Conservation (phyloP, 2,329 filamentous ascomycete species). For the Ophiosphaerella narmari region DNA sequence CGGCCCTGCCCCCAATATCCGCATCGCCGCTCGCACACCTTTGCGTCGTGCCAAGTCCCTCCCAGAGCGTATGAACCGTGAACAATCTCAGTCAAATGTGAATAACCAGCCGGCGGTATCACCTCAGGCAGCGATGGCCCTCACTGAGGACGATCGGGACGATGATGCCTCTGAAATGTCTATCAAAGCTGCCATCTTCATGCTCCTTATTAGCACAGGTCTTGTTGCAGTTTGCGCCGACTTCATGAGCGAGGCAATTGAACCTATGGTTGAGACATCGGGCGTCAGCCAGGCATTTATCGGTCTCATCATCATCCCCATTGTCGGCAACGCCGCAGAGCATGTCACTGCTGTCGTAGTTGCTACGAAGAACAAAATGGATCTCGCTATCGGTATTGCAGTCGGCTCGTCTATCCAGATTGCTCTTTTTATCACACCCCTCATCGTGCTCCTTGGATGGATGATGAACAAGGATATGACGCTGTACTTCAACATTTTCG, state of each 20-base stretch:
- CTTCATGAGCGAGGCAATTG: constrained; percentile 76
- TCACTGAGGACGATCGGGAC: constrained; percentile 29
- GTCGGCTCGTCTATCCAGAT: constrained; percentile 83
- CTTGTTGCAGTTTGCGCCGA: constrained; percentile 68
- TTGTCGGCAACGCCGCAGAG: constrained; percentile 83
- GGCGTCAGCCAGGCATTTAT: constrained; percentile 74
- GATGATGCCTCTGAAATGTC: constrained; percentile 55
- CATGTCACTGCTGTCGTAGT: constrained; percentile 81
- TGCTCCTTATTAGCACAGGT: constrained; percentile 59
- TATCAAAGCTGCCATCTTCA: constrained; percentile 60
- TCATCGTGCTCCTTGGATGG: constrained; percentile 80
- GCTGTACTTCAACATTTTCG: constrained; percentile 65
- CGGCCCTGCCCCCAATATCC: constrained; percentile 35
- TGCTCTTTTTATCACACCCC: constrained; percentile 74
- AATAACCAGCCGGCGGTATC: constrained; percentile 23
- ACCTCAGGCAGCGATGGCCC: constrained; percentile 23
- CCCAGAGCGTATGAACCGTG: constrained; percentile 42
- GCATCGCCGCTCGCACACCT: constrained; percentile 35
- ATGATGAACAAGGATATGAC: constrained; percentile 73
- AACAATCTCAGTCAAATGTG: constrained; percentile 20
- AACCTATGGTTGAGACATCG: constrained; percentile 65
- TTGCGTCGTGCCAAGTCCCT: constrained; percentile 43
- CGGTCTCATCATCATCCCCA: constrained; percentile 78
- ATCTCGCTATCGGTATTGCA: constrained; percentile 78
- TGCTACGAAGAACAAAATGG: constrained; percentile 84